These are phyloP conservation scores for Odontarrhena argentea DNA, from an alignment of 345 rosid species.

Conservation along the genomic window DNA sequence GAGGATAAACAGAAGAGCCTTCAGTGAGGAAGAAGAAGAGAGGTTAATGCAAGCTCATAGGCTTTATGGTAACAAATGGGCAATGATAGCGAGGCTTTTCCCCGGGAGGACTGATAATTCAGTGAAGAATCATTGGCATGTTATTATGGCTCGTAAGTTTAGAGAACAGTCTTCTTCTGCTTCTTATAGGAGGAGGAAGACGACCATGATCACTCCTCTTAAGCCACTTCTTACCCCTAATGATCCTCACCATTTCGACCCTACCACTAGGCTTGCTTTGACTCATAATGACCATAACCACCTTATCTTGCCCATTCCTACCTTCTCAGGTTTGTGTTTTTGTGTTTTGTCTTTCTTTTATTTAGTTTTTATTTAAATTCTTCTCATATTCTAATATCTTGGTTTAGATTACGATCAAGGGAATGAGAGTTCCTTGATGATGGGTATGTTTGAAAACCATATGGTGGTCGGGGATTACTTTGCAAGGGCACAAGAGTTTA, in stretches of 20 bases:
- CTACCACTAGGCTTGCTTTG: constrained; percentile 21
- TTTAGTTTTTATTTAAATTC: neutral
- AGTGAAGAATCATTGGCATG: constrained; percentile 50
- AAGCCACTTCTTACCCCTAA: constrained; percentile 21
- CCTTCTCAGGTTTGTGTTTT: constrained; percentile 39
- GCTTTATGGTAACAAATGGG: constrained; percentile 48
- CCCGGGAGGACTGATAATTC: constrained; percentile 48
- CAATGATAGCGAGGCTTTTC: constrained; percentile 47
- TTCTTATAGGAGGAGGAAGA: constrained; percentile 35
- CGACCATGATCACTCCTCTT: constrained; percentile 13
- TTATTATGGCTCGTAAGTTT: constrained; percentile 43
- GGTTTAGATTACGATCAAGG: constrained; percentile 30
- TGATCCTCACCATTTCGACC: constrained; percentile 14
- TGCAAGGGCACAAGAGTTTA: constrained; percentile 23
- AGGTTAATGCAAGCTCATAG: constrained; percentile 42
- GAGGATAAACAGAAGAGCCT: constrained; percentile 41
- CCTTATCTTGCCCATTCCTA: constrained; percentile 28
- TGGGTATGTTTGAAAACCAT: constrained; percentile 28
- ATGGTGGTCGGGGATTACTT: constrained; percentile 24
- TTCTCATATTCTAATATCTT: neutral
- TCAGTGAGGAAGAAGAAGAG: constrained; percentile 45
- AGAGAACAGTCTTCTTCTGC: constrained; percentile 43
- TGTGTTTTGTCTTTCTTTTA: neutral
- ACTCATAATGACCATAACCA: constrained; percentile 29
- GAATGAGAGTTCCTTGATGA: constrained; percentile 24